phyloP scores from a whole-genome alignment of 106 monocot genomes.

The Cymbidium sinense region DNA sequence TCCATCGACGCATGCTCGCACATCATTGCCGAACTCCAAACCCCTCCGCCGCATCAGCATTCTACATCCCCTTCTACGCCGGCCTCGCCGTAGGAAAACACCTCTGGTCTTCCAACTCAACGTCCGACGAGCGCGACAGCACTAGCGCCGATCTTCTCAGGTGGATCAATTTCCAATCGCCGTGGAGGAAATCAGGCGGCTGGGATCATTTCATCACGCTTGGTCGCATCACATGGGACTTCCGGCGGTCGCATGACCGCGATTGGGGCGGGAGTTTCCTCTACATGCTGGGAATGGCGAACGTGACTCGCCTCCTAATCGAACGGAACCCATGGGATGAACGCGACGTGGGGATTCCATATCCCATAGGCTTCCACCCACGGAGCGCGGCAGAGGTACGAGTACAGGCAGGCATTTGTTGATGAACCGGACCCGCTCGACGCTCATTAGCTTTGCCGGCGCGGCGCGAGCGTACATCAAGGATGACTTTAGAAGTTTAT shows the following conservation, averaged over 20 bases:
- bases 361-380: slow-evolving; percentile 95
- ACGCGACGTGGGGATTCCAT: slow-evolving; percentile 74
- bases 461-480: slow-evolving; percentile 45
- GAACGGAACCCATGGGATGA: slow-evolving; percentile 76
- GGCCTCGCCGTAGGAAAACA: slow-evolving; percentile 69
- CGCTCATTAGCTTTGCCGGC: slow-evolving; percentile 69
- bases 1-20: slow-evolving; percentile 61
- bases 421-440: slow-evolving; percentile 26
- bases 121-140: slow-evolving; percentile 27
- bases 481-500: slow-evolving; percentile 53
- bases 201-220: slow-evolving; percentile 25
- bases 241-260: slow-evolving; percentile 30
- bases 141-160: slow-evolving; percentile 9
- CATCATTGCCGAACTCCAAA: slow-evolving; percentile 59
- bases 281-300: slow-evolving; percentile 68
- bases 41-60: slow-evolving; percentile 52
- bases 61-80: slow-evolving; percentile 91
- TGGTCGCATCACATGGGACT: slow-evolving; percentile 32
- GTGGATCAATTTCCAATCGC: slow-evolving; percentile 15
- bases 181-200: slow-evolving; percentile 18
- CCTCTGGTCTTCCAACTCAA: slow-evolving; percentile 47
- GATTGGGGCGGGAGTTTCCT: slow-evolving; percentile 79
- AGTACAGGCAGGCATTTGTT: slow-evolving; percentile 65
- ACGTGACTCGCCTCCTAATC: slow-evolving; percentile 73
- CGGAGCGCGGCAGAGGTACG: slow-evolving; percentile 29